Evolutionary conservation across 169 alveolate genomes (phyloP).

Genomic region (Pseudocohnilembus persalinus): DNA sequence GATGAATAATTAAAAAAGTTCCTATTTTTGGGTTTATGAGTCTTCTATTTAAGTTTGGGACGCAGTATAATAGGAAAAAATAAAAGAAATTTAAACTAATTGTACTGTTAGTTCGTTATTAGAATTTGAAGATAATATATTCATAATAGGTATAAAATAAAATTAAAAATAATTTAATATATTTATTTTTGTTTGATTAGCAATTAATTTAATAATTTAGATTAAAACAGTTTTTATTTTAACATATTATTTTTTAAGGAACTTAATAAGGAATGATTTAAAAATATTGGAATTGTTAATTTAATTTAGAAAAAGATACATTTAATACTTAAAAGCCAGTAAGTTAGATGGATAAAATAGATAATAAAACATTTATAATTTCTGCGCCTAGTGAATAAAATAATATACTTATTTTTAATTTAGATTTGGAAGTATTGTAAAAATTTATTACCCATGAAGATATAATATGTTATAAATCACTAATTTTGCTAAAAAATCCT

Average conservation of each 20-base stretch:
- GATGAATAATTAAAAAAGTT: no score
- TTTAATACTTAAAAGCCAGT: not conserved
- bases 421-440: not conserved
- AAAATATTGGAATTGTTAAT: not conserved
- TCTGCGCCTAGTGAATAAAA: not conserved
- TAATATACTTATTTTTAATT: no score
- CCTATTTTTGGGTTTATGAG: no score
- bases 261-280: not conserved
- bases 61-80: no score
- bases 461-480: not conserved
- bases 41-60: no score
- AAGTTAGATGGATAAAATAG: not conserved
- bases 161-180: no score
- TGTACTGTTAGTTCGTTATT: not conserved
- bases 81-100: no score
- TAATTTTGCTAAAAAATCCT: not conserved
- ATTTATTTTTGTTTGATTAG: no score
- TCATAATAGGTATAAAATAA: not conserved
- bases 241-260: not conserved
- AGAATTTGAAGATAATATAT: not conserved
- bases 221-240: no score
- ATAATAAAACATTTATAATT: not conserved
- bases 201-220: no score
- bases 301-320: not conserved
- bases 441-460: not conserved